Conservation (phyloP, 768 basidiomycete genomes). For the Podaxis pistillaris region DNA sequence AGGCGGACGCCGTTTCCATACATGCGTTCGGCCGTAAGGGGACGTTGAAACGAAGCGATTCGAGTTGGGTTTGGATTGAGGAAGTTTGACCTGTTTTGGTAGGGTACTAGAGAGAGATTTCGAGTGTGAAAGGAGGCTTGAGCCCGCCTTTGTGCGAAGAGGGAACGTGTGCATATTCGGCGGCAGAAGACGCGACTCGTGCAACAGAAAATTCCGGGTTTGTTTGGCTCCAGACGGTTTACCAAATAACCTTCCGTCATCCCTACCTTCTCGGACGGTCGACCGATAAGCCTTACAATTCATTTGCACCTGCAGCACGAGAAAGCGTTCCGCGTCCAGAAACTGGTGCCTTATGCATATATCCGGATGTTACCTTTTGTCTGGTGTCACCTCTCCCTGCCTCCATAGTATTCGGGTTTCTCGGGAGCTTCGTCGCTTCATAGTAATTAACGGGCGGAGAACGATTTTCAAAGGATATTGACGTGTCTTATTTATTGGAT, state of each 20-base stretch:
- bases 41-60: constrained; percentile 55
- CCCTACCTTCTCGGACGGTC: not conserved
- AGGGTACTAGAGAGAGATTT: not conserved
- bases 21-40: constrained; percentile 82
- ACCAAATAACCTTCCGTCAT: not conserved
- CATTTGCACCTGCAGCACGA: too few relatives aligned
- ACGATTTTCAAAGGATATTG: too few relatives aligned
- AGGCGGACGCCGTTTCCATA: constrained; percentile 69
- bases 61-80: not conserved
- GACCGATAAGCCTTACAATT: not conserved
- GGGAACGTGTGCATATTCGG: not conserved
- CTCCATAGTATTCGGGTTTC: too few relatives aligned
- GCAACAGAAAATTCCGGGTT: not conserved
- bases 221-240: not conserved
- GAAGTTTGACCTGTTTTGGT: not conserved
- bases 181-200: not conserved
- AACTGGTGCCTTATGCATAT: too few relatives aligned
- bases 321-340: too few relatives aligned
- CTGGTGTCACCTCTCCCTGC: too few relatives aligned
- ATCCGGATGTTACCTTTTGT: too few relatives aligned
- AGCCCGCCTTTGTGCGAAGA: constrained; percentile 4
- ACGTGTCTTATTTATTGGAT: too few relatives aligned
- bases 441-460: too few relatives aligned
- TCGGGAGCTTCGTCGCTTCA: too few relatives aligned
- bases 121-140: not conserved